phyloP scores from a whole-genome alignment of 2,329 filamentous ascomycete species.

The Fusarium virguliforme region DNA sequence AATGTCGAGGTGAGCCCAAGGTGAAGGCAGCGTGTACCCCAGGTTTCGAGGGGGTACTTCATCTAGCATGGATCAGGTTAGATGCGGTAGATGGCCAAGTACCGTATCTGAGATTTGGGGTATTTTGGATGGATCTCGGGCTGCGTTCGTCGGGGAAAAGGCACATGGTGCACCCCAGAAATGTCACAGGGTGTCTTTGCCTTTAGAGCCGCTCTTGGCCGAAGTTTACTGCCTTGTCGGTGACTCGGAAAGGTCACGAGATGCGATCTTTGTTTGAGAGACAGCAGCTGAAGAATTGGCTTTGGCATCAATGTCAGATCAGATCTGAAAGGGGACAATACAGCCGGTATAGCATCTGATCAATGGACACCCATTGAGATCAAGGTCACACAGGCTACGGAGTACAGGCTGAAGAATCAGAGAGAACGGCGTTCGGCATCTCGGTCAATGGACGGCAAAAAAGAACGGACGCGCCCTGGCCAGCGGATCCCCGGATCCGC shows the following conservation, averaged over 20 bases:
- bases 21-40: conserved; percentile 33
- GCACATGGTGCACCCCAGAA: background rate
- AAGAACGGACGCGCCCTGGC: background rate
- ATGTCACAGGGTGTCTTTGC: conserved; percentile 1
- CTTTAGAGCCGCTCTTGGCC: conserved; percentile 6
- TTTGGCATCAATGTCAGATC: conserved; percentile 5
- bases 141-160: conserved; percentile 1
- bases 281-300: background rate
- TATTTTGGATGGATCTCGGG: conserved; percentile 7
- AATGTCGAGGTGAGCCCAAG: conserved; percentile 28
- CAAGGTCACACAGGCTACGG: too few species aligned
- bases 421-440: conserved; percentile 57
- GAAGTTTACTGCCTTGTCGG: background rate
- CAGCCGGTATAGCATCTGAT: background rate
- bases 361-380: conserved; percentile 6
- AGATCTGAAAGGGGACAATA: background rate
- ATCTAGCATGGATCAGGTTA: conserved; percentile 26
- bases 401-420: too few species aligned
- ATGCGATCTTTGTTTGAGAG: background rate
- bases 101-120: conserved; percentile 15
- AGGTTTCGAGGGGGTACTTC: conserved; percentile 20
- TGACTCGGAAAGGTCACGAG: conserved; percentile 1
- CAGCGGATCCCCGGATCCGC: conserved; percentile 14
- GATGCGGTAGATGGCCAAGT: conserved; percentile 9
- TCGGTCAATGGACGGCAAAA: conserved; percentile 63